Percentiles rank a stretch among this genome's conserved stretches.
Conservation (phyloP, 2,329 filamentous ascomycete species). For the Ascochyta clinopodiicola region DNA sequence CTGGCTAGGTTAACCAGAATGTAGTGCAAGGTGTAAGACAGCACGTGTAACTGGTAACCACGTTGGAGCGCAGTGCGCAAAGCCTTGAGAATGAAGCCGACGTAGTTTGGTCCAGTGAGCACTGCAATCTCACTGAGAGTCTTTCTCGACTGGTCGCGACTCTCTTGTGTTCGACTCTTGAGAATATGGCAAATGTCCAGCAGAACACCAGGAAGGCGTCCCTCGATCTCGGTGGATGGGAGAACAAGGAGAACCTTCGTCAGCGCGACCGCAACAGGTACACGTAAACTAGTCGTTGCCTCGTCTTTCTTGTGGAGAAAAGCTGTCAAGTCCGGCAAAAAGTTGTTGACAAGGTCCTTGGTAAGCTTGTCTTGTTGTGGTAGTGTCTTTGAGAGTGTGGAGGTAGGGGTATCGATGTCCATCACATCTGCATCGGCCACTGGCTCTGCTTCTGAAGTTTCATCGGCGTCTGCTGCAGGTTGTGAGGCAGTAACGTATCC, state of each 20-base stretch:
- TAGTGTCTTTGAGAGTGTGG: slow-evolving; percentile 66
- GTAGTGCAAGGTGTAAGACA: slow-evolving; percentile 94
- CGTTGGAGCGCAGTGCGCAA: slow-evolving; percentile 80
- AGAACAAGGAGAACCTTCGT: slow-evolving; percentile 86
- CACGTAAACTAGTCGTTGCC: slow-evolving; percentile 87
- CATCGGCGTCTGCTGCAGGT: slow-evolving; percentile 2
- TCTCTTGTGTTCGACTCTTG: slow-evolving; percentile 84
- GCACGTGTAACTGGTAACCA: slow-evolving; percentile 92
- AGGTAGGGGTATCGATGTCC: slow-evolving; percentile 31
- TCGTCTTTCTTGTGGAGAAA: slow-evolving; percentile 96
- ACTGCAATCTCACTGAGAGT: slow-evolving; percentile 84
- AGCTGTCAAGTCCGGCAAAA: slow-evolving; percentile 78
- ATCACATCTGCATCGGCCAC: slow-evolving; percentile 28
- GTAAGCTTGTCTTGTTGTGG: slow-evolving; percentile 72
- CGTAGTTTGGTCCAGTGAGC: slow-evolving; percentile 79
- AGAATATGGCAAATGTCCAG: slow-evolving; percentile 94
- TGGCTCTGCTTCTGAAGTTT: slow-evolving; percentile 53
- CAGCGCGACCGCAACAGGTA: slow-evolving; percentile 86
- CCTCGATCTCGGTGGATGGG: slow-evolving; percentile 73
- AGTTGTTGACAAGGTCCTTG: slow-evolving; percentile 74
- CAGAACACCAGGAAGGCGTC: slow-evolving; percentile 80
- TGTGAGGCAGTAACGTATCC: slow-evolving; percentile 34
- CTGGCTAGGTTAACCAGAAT: slow-evolving; percentile 80
- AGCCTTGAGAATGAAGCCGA: slow-evolving; percentile 94
- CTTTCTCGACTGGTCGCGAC: slow-evolving; percentile 87